Percentiles rank a stretch among this genome's conserved stretches.
These are phyloP conservation scores for Alternaria angustiovoidea DNA, from an alignment of 2,329 filamentous ascomycete species.

Conservation along the genomic window DNA sequence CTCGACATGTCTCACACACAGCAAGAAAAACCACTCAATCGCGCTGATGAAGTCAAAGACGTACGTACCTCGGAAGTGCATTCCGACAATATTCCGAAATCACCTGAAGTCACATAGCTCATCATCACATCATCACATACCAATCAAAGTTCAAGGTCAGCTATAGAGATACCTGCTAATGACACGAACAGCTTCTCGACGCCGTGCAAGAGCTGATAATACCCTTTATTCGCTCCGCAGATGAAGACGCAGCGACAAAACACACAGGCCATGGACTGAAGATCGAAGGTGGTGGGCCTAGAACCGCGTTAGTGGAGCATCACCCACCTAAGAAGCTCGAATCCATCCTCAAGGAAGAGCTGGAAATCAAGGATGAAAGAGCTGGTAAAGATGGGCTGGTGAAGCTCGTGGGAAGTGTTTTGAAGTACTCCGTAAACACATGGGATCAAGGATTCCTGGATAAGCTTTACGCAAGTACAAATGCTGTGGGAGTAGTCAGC, in stretches of 20 bases:
- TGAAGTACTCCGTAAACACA: slow-evolving; percentile 94
- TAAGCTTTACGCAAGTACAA: slow-evolving; percentile 91
- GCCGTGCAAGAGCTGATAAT: slow-evolving; percentile 73
- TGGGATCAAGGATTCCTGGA: slow-evolving; percentile 97
- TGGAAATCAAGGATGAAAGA: slow-evolving; percentile 50
- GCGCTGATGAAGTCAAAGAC: slow-evolving; percentile 51
- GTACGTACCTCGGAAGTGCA: slow-evolving; percentile 32
- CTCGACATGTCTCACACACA: slow-evolving; percentile 9
- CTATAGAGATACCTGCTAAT: neutral
- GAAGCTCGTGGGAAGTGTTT: slow-evolving; percentile 68
- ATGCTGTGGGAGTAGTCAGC: slow-evolving; percentile 83
- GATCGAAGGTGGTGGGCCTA: slow-evolving; percentile 68
- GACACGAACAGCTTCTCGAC: slow-evolving; percentile 19
- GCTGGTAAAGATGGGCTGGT: slow-evolving; percentile 55
- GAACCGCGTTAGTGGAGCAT: slow-evolving; percentile 55
- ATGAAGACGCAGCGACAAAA: slow-evolving; percentile 67
- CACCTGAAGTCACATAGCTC: slow-evolving; percentile 14
- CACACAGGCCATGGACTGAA: slow-evolving; percentile 64
- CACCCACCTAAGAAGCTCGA: slow-evolving; percentile 55
- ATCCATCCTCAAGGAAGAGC: slow-evolving; percentile 44
- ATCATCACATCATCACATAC: neutral
- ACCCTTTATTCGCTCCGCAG: slow-evolving; percentile 74
- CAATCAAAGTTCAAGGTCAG: neutral
- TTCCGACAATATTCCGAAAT: slow-evolving; percentile 10
- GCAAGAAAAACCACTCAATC: slow-evolving; percentile 33